Conservation (phyloP, 768 basidiomycete species). For the Xerocomus brunneocitrinus region DNA sequence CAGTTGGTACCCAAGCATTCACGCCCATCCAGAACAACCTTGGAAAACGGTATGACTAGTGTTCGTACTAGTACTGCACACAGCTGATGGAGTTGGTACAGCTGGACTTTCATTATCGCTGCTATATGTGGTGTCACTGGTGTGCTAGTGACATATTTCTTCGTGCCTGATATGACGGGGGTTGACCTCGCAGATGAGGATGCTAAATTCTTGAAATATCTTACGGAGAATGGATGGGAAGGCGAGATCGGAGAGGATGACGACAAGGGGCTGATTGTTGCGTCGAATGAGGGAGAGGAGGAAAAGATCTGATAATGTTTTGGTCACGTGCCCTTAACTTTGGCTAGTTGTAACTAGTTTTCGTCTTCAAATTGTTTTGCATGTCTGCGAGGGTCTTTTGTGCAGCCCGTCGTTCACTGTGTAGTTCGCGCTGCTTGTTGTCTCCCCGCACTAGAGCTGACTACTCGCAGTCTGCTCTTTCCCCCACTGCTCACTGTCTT, state of each 20-base stretch:
- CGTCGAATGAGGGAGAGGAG: constrained; percentile 13
- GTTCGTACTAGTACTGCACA: background rate
- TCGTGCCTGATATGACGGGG: constrained; percentile 63
- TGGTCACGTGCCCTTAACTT: background rate
- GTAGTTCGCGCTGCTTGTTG: constrained; percentile 11
- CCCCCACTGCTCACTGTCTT: constrained; percentile 2
- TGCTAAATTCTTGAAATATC: constrained; percentile 53
- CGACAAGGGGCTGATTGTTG: constrained; percentile 28
- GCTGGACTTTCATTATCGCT: constrained; percentile 65
- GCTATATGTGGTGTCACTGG: constrained; percentile 65
- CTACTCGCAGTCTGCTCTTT: constrained; percentile 25
- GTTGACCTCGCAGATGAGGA: constrained; percentile 66
- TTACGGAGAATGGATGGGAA: constrained; percentile 61
- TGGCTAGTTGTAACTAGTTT: background rate
- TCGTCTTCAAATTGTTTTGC: background rate
- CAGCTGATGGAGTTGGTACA: constrained; percentile 17
- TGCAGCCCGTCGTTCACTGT: constrained; percentile 14
- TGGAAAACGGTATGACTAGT: constrained; percentile 49
- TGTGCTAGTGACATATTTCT: constrained; percentile 62
- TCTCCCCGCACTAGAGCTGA: constrained; percentile 16
- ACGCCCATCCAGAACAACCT: constrained; percentile 64
- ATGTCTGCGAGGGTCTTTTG: constrained; percentile 23
- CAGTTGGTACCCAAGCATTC: constrained; percentile 66
- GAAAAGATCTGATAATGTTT: constrained; percentile 5
- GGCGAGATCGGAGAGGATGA: constrained; percentile 59